phyloP scores from a whole-genome alignment of 2,329 filamentous ascomycete genomes.

The Nigrospora sphaerica region DNA sequence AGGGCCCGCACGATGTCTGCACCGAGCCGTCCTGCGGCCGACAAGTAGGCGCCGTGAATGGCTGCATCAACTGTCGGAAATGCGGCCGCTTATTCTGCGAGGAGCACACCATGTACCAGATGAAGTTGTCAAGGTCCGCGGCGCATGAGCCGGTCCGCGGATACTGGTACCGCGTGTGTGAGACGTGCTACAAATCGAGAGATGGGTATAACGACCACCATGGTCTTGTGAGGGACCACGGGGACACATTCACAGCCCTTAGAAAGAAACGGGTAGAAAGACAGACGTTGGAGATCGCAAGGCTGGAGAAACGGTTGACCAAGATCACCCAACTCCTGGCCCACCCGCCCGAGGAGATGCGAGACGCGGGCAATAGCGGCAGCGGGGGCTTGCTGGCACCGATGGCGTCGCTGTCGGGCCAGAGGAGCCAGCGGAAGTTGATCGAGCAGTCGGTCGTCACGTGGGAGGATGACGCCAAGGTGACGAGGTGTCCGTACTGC shows the following conservation, averaged over 20 bases:
- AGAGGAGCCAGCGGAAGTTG: conserved; percentile 69
- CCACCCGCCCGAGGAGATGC: conserved; percentile 62
- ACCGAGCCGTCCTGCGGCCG: conserved; percentile 83
- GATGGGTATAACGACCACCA: conserved; percentile 90
- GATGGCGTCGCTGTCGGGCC: conserved; percentile 54
- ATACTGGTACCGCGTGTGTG: conserved; percentile 90
- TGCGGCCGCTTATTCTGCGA: conserved; percentile 94
- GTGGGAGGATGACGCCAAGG: conserved; percentile 86
- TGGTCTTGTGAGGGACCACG: conserved; percentile 66
- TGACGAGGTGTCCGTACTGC: conserved; percentile 83
- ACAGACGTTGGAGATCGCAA: conserved; percentile 77
- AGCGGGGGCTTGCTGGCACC: conserved; percentile 51
- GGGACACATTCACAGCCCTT: conserved; percentile 60
- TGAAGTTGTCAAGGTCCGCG: conserved; percentile 88
- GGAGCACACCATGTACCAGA: conserved; percentile 98
- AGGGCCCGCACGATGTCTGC: conserved; percentile 68
- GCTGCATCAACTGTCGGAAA: conserved; percentile 85
- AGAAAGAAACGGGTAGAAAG: conserved; percentile 75
- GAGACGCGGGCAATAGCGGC: conserved; percentile 37
- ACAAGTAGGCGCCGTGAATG: conserved; percentile 69
- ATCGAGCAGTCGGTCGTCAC: conserved; percentile 89
- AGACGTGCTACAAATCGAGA: conserved; percentile 97
- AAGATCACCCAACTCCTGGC: conserved; percentile 81
- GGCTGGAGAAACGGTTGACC: conserved; percentile 85
- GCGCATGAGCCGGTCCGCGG: conserved; percentile 85